Conservation (phyloP, 208 protist genomes). For the Wallacemonas sp. region DNA sequence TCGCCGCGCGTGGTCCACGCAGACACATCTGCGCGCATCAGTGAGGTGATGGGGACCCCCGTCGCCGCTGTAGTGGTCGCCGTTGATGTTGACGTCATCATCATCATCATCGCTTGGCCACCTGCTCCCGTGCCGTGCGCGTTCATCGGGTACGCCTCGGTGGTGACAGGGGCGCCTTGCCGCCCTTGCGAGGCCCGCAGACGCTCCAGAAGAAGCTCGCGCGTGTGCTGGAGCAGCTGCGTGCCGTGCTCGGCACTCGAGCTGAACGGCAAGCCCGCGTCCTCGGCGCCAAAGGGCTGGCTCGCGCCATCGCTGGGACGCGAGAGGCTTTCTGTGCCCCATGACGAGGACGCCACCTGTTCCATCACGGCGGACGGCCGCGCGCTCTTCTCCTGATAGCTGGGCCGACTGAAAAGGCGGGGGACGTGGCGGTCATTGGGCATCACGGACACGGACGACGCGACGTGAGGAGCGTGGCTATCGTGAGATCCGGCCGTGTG, state of each 20-base stretch:
- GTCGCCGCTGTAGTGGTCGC: too few species aligned
- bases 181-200: slow-evolving; percentile 7
- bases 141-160: slow-evolving; percentile 5
- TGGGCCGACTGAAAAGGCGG: slow-evolving; percentile 9
- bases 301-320: background rate
- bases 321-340: background rate
- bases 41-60: too few species aligned
- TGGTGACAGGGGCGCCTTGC: background rate
- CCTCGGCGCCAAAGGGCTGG: background rate
- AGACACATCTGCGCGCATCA: background rate
- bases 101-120: too few species aligned
- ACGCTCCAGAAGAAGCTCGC: background rate
- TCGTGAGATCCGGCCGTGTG: too few species aligned
- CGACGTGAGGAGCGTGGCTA: too few species aligned
- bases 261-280: too few species aligned
- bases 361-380: background rate
- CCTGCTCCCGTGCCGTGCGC: background rate
- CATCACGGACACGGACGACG: background rate
- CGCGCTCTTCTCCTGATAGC: background rate
- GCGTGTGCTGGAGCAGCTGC: slow-evolving; percentile 2
- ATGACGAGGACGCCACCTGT: slow-evolving; percentile 3
- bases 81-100: too few species aligned
- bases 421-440: background rate
- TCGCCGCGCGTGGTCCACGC: background rate
- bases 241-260: background rate